A percentile compares a stretch with the other conserved stretches of the same genome.
phyloP scores from a whole-genome alignment of 495 filamentous ascomycete genomes.

The Parathielavia appendiculata region DNA sequence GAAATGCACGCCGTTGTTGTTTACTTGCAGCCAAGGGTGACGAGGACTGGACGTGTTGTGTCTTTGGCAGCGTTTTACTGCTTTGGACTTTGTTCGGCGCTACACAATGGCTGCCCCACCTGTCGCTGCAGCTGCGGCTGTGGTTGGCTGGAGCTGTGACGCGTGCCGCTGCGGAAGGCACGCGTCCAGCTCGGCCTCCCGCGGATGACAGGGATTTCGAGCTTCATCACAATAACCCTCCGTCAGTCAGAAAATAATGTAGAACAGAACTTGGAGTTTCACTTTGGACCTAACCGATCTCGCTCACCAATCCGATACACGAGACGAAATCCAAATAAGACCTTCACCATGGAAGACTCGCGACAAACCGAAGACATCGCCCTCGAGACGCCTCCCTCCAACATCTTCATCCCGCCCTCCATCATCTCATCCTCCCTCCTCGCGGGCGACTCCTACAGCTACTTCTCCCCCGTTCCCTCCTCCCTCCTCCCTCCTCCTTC shows the following conservation, averaged over 20 bases:
- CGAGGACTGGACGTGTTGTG: neutral
- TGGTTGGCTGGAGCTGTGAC: slow-evolving; percentile 13
- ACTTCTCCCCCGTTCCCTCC: slow-evolving; percentile 69
- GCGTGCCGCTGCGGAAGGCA: neutral
- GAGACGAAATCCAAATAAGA: neutral
- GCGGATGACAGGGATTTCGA: neutral
- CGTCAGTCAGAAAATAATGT: too few relatives aligned
- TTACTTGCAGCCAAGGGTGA: neutral
- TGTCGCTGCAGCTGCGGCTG: neutral
- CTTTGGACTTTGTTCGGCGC: slow-evolving; percentile 6
- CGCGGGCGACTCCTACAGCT: slow-evolving; percentile 71
- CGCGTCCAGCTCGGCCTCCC: slow-evolving; percentile 13
- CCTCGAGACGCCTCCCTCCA: slow-evolving; percentile 52
- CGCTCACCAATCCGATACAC: neutral
- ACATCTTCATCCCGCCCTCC: slow-evolving; percentile 75
- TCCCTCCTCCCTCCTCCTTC: slow-evolving; percentile 40
- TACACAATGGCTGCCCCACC: neutral
- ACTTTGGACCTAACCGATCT: neutral
- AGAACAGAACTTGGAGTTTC: too few relatives aligned
- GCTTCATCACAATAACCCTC: neutral
- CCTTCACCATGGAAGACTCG: slow-evolving; percentile 41
- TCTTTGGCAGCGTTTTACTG: neutral
- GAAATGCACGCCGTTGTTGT: slow-evolving; percentile 1
- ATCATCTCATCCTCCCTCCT: slow-evolving; percentile 59
- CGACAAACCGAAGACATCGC: slow-evolving; percentile 41